phyloP scores from a whole-genome alignment of 805 yeast genomes.

The Jamesozyma spencerorum region DNA sequence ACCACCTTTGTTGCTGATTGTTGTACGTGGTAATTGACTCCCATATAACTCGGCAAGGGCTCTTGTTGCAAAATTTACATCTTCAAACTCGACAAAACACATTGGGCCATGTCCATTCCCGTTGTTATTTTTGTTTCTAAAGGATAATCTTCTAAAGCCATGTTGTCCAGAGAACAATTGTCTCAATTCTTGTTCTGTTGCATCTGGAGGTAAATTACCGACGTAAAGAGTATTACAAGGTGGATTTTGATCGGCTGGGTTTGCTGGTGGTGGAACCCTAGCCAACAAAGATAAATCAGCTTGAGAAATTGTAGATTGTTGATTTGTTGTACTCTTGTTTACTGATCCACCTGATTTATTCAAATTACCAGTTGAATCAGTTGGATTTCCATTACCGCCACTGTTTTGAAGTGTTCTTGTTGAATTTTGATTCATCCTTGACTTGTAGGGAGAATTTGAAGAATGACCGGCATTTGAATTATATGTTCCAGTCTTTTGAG shows the following conservation, averaged over 20 bases:
- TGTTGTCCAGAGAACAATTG: conserved; percentile 78
- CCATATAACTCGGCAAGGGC: conserved; percentile 94
- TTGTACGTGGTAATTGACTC: conserved; percentile 73
- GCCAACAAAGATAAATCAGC: conserved; percentile 66
- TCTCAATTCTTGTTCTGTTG: conserved; percentile 86
- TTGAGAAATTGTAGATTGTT: conserved; percentile 27
- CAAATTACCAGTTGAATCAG: neutral
- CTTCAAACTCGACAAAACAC: conserved; percentile 99
- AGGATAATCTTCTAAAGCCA: conserved; percentile 87
- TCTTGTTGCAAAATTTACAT: conserved; percentile 84
- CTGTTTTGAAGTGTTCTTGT: neutral
- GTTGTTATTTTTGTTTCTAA: conserved; percentile 57
- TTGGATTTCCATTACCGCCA: neutral
- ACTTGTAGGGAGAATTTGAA: conserved; percentile 3
- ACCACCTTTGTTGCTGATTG: conserved; percentile 66
- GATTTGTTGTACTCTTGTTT: conserved; percentile 5
- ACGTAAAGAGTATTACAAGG: conserved; percentile 97
- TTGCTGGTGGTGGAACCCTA: conserved; percentile 83
- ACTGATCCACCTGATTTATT: neutral
- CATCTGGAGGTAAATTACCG: conserved; percentile 95
- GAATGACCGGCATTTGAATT: neutral
- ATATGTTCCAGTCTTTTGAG: conserved; percentile 1
- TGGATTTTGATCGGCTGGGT: conserved; percentile 98
- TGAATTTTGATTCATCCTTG: conserved; percentile 1
- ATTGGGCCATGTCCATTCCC: conserved; percentile 83